Evolutionary conservation across 805 yeast genomes (phyloP).

Genomic region (Kodamaea sagamina): DNA sequence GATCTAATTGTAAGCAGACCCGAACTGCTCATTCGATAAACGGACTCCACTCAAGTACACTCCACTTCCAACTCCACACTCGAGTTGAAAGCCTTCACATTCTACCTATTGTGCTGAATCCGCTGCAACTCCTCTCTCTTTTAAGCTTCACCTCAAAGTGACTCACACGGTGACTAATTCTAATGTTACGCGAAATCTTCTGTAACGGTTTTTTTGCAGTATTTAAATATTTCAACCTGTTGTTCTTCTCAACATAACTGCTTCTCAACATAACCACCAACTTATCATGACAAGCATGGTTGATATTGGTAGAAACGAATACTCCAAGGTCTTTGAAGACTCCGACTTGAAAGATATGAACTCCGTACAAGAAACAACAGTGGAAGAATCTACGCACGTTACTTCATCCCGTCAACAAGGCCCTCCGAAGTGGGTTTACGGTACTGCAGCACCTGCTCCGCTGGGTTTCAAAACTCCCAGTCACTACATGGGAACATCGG

Average conservation of each 20-base stretch:
- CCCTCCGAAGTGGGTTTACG: constrained; percentile 20
- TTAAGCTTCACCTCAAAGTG: neutral
- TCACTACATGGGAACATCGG: neutral
- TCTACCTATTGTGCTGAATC: too few relatives aligned
- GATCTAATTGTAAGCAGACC: too few relatives aligned
- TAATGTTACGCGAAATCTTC: neutral
- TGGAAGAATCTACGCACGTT: neutral
- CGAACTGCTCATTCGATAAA: too few relatives aligned
- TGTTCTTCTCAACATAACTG: too few relatives aligned
- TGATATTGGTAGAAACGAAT: neutral
- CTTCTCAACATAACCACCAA: too few relatives aligned
- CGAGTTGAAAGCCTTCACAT: too few relatives aligned
- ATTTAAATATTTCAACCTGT: neutral
- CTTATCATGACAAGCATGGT: neutral
- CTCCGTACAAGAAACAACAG: neutral
- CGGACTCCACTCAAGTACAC: too few relatives aligned
- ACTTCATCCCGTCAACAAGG: neutral
- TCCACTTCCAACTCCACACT: too few relatives aligned
- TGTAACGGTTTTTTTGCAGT: constrained; percentile 3
- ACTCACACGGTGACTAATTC: constrained; percentile 1
- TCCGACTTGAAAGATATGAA: constrained; percentile 1
- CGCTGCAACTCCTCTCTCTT: too few relatives aligned
- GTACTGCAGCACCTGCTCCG: constrained; percentile 14
- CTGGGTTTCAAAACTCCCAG: neutral
- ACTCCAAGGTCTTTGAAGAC: neutral